Percentiles rank a stretch among this genome's conserved stretches.
phyloP scores from a whole-genome alignment of 768 basidiomycete species.

The Hygrocybe punicea region DNA sequence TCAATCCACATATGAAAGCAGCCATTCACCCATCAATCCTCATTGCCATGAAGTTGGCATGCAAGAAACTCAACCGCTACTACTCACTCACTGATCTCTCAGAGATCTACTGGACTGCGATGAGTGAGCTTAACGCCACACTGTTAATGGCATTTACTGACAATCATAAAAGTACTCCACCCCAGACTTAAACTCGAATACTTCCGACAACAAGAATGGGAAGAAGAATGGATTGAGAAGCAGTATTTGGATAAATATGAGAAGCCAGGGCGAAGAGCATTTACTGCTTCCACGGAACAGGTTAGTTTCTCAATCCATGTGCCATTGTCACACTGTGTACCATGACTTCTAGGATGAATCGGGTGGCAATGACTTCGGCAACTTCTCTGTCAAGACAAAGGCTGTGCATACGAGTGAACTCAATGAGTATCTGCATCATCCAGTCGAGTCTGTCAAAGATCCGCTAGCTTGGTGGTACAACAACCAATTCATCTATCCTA shows the following conservation, averaged over 20 bases:
- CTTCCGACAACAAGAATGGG: slow-evolving; percentile 30
- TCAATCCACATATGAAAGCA: slow-evolving; percentile 6
- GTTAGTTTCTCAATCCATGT: background rate
- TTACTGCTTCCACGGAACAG: background rate
- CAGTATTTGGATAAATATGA: slow-evolving; percentile 13
- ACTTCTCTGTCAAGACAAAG: no score
- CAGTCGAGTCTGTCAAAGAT: no score
- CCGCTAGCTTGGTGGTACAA: no score
- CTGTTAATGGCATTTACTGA: slow-evolving; percentile 15
- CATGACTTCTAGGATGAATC: no score
- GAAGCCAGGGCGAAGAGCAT: background rate
- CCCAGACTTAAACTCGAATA: slow-evolving; percentile 36
- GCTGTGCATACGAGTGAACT: no score
- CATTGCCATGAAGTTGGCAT: slow-evolving; percentile 21
- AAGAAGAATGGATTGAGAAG: slow-evolving; percentile 26
- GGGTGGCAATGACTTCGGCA: no score
- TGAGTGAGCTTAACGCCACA: slow-evolving; percentile 37
- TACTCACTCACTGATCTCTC: slow-evolving; percentile 32
- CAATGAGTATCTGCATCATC: no score
- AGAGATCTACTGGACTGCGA: slow-evolving; percentile 34
- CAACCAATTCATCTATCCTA: no score
- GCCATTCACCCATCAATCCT: slow-evolving; percentile 18
- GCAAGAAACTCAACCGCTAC: slow-evolving; percentile 32
- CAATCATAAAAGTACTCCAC: slow-evolving; percentile 29
- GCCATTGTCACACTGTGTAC: no score